These are phyloP conservation scores for Pythium biforme DNA, from an alignment of 352 stramenopile species.

Conservation along the genomic window DNA sequence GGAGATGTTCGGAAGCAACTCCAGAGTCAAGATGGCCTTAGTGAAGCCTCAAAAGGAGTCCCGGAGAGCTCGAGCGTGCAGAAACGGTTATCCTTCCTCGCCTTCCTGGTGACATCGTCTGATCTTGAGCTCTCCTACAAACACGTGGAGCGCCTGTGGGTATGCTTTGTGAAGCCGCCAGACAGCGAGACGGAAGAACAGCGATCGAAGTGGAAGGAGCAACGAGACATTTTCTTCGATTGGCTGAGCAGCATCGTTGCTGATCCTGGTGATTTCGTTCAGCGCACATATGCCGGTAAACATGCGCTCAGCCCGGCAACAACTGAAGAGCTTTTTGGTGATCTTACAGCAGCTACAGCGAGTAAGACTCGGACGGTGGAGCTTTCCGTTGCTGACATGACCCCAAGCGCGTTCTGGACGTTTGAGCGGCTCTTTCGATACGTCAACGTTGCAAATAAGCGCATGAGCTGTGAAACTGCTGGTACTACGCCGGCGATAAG, in stretches of 20 bases:
- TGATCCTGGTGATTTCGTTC: constrained; percentile 68
- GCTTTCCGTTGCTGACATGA: constrained; percentile 22
- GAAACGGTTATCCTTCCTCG: constrained; percentile 69
- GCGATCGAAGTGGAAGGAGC: not conserved
- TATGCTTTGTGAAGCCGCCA: constrained; percentile 39
- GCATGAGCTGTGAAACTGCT: constrained; percentile 20
- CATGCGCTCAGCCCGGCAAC: constrained; percentile 45
- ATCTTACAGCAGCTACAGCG: constrained; percentile 8
- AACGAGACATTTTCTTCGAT: constrained; percentile 60
- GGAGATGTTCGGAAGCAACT: not conserved
- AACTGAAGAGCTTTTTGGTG: constrained; percentile 26
- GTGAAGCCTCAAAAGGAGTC: not conserved
- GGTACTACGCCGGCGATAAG: not conserved
- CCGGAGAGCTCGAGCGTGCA: constrained; percentile 8
- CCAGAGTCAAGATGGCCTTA: not conserved
- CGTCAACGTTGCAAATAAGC: constrained; percentile 27
- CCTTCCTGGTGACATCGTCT: constrained; percentile 70
- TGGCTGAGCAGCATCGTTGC: constrained; percentile 71
- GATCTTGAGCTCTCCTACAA: constrained; percentile 66
- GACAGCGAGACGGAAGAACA: not conserved
- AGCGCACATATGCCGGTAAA: constrained; percentile 59
- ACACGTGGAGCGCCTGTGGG: constrained; percentile 60
- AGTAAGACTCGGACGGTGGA: constrained; percentile 14
- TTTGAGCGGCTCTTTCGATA: constrained; percentile 39
- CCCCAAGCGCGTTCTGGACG: constrained; percentile 20